phyloP scores from a whole-genome alignment of 345 rosid species.

The Balakata baccata region DNA sequence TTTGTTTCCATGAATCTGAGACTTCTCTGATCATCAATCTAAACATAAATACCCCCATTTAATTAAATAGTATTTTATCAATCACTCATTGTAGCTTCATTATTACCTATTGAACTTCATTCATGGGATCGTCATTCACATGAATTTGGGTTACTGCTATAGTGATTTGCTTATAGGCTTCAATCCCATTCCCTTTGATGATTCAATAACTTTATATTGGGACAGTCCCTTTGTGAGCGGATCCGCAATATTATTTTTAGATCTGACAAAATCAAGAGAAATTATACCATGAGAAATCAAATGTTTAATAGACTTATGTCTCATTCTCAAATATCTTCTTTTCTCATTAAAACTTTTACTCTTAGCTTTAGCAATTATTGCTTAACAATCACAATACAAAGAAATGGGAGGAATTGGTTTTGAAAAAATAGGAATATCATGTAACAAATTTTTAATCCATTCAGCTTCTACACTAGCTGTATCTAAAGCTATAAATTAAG shows the following conservation, averaged over 20 bases:
- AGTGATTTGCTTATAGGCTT: too few relatives aligned
- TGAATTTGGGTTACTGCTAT: too few relatives aligned
- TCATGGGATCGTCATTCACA: too few relatives aligned
- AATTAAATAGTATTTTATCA: too few relatives aligned
- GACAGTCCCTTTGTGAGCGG: background rate
- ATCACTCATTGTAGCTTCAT: too few relatives aligned
- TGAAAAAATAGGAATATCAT: background rate
- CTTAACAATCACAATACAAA: background rate
- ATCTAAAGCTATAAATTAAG: background rate
- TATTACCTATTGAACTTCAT: background rate
- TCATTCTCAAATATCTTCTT: background rate
- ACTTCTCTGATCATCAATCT: too few relatives aligned
- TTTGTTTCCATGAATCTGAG: too few relatives aligned
- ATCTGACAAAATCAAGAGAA: background rate
- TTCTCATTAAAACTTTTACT: constrained; percentile 1
- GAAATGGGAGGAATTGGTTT: background rate
- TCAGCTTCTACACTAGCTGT: background rate
- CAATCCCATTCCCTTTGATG: background rate
- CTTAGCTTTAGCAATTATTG: background rate
- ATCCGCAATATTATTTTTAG: background rate
- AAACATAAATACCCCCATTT: too few relatives aligned
- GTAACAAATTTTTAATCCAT: background rate
- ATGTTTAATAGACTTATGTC: background rate
- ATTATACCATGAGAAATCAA: background rate
- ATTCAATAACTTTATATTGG: background rate